A percentile compares a stretch with the other conserved stretches of the same genome.
Conservation (phyloP, 2,329 filamentous ascomycete species). For the Zymoseptoria passerinii region DNA sequence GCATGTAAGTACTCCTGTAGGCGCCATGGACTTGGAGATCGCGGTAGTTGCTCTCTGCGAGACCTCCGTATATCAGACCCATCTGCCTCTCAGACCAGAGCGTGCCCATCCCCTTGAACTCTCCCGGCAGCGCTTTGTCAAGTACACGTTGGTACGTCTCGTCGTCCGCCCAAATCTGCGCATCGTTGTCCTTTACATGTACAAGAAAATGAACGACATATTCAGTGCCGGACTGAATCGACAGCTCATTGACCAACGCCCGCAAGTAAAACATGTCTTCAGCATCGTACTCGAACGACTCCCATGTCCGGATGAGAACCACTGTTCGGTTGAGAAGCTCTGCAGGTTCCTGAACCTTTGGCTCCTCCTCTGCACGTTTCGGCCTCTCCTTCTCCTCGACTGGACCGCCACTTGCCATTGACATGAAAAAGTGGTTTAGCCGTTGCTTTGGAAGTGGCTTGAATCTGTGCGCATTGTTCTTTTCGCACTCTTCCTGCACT, state of each 20-base stretch:
- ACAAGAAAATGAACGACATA: slow-evolving; percentile 77
- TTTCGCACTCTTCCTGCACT: slow-evolving; percentile 64
- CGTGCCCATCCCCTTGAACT: slow-evolving; percentile 46
- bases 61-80: slow-evolving; percentile 46
- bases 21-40: slow-evolving; percentile 61
- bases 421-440: slow-evolving; percentile 33
- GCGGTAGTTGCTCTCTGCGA: slow-evolving; percentile 44
- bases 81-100: slow-evolving; percentile 47
- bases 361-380: slow-evolving; percentile 11
- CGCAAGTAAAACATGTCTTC: slow-evolving; percentile 78
- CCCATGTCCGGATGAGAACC: slow-evolving; percentile 74
- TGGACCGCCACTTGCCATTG: slow-evolving; percentile 30
- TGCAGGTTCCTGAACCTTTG: slow-evolving; percentile 8
- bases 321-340: slow-evolving; percentile 55
- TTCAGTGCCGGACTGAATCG: slow-evolving; percentile 69
- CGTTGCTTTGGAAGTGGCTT: slow-evolving; percentile 29
- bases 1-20: slow-evolving; percentile 76
- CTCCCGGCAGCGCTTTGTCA: slow-evolving; percentile 38
- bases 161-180: slow-evolving; percentile 74
- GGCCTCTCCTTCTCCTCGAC: slow-evolving; percentile 17
- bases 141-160: slow-evolving; percentile 62
- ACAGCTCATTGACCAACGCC: slow-evolving; percentile 70
- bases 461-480: slow-evolving; percentile 64
- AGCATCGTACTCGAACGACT: slow-evolving; percentile 66
- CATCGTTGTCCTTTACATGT: slow-evolving; percentile 71